Evolutionary conservation across 306 rosid genomes (phyloP).

Genomic region (Medicago ruthenica): DNA sequence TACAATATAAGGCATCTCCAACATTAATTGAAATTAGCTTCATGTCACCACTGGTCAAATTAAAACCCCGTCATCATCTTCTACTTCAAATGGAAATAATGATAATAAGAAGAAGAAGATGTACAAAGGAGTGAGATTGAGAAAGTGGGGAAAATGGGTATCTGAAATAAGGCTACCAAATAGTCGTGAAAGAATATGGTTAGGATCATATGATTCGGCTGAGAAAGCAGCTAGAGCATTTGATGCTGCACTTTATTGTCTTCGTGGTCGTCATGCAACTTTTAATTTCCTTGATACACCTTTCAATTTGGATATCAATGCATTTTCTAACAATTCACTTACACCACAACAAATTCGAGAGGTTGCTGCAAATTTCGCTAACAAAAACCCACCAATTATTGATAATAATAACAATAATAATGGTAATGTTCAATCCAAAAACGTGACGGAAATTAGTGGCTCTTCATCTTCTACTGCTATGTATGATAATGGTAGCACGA

Average conservation of each 20-base stretch:
- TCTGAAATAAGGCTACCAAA: slow-evolving; percentile 78
- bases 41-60: neutral
- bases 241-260: slow-evolving; percentile 76
- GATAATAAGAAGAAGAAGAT: slow-evolving; percentile 9
- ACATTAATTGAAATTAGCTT: neutral
- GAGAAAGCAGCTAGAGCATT: slow-evolving; percentile 80
- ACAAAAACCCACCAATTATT: slow-evolving; percentile 3
- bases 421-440: neutral
- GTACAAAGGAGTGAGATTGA: slow-evolving; percentile 68
- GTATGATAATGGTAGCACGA: neutral
- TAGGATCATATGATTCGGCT: slow-evolving; percentile 69
- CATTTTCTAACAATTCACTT: slow-evolving; percentile 29
- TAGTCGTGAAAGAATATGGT: slow-evolving; percentile 78
- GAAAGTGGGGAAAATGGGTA: slow-evolving; percentile 90
- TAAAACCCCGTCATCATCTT: neutral
- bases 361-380: slow-evolving; percentile 63
- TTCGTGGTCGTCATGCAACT: slow-evolving; percentile 64
- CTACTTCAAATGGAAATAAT: neutral
- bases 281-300: slow-evolving; percentile 69
- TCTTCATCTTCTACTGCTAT: slow-evolving; percentile 25
- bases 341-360: slow-evolving; percentile 58
- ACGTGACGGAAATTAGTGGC: neutral
- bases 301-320: slow-evolving; percentile 36
- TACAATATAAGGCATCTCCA: neutral
- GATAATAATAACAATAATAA: neutral